Evolutionary conservation across 169 alveolate species (phyloP), one percentile per base, ranked within the genome.

Genomic region (Besnoitia besnoiti): DNA sequence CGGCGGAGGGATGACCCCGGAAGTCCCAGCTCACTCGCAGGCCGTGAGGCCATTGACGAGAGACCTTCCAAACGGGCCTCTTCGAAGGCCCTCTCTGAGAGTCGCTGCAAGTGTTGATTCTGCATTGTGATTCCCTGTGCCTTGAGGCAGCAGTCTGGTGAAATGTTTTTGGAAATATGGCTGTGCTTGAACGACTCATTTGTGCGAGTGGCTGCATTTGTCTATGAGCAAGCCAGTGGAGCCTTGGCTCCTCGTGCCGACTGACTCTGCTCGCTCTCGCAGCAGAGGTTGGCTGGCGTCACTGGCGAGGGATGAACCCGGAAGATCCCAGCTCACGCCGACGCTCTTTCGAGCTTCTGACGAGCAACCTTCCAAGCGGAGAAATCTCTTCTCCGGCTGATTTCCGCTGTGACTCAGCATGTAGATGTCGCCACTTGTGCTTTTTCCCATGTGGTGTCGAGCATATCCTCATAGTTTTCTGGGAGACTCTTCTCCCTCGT

Each of bases 1-100:
- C 49, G n/a, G 24, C 37, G 73, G 46, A 16, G 79, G 89, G 96
- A 95, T 95, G 96, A 93, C 92, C 51, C 62, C 49, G 90, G 96
- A 92, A 95, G 94, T 92, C 97, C 97, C 97, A 95, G 97, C 97
- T 96, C 97, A 95, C 96, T 95, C 84, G 89, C 90, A 89, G 92
- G 77, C 91, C 89, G 3, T 16, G 46, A 73, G 93, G 95, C 93
- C 94, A 75, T 12, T 94, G 96, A 93, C 90, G 91, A 90, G 94
- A 92, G 62, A 85, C 92, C 94, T 94, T 95, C 87, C 73, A 51
- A 77, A 35, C 16, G 90, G 73, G 73, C 16, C 55, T 49, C 55
- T 55, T 12, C 30, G n/a, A n/a, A 55, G 73, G 16, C 30, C 73
- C 73, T 55, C 27, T 55, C 73, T 55, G 73, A 55, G 35, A 12